Evolutionary conservation across 495 filamentous ascomycete genomes (phyloP), one percentile per base, ranked within the genome.

Genomic region (Trichoderma reesei): DNA sequence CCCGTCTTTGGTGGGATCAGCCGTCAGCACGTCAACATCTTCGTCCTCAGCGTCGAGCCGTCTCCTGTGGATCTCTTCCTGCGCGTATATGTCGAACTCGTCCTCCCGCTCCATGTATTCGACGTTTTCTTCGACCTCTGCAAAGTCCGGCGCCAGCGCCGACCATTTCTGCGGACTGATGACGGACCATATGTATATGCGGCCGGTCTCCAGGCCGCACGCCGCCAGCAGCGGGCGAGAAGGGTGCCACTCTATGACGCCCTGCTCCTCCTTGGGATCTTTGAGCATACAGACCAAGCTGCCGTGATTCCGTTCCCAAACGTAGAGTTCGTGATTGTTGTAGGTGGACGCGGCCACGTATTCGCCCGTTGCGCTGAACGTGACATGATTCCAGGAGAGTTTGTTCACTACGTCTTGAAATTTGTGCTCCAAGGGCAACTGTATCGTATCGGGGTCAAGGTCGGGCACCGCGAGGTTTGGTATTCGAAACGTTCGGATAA

Each of bases 321-420:
- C 90, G 74, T 98, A 98, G 65, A 99, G 89, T 71, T 98, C 93
- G 63, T 96, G 90, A 72, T 97, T 98, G 80, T 96, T 96, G 73
- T 88, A 95, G 1, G 94, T 96, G 33, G 89, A 92, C 18, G 95
- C 95, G 9, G 90, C 89, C 46, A 98, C 88, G 69, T 92, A 92
- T 72, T 98, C 94, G 41, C 94, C 93, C 0, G 89, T 92, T 0
- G 90, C 87, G 65, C 90, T 94, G 73, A 99, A 97, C 0, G 92
- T 86, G 38, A 95, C 91, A 71, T 96, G 90, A 71, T 96, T 98
- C 94, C 94, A 99, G 38, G 88, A 87, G 11, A 97, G 80, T 36
- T 88, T 85, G 71, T 98, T 96, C 20, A 99, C 93, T 3, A 97
- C 90, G 73, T 99, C 94, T 75, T 97, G 92, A 70, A 97, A 98